Evolutionary conservation across 805 yeast species (phyloP).

Genomic region (Saturnispora zaruensis): DNA sequence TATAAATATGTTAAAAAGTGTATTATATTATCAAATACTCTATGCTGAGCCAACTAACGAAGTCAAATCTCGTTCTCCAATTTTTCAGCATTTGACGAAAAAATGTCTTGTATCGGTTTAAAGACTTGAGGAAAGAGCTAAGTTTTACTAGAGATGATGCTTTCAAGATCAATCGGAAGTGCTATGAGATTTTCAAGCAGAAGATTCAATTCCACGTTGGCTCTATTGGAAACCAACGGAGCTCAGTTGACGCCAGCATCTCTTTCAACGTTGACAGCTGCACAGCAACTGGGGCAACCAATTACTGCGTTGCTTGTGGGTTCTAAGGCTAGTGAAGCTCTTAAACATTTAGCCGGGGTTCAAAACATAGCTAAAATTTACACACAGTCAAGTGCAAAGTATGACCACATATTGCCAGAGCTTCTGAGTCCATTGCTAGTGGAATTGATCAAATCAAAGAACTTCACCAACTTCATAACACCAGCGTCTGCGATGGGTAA

Average conservation of each 20-base stretch:
- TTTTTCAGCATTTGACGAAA: background rate
- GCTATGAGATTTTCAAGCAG: background rate
- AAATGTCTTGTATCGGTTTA: background rate
- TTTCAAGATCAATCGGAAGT: slow-evolving; percentile 2
- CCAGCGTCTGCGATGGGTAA: slow-evolving; percentile 87
- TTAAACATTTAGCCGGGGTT: slow-evolving; percentile 42
- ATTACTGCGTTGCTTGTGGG: slow-evolving; percentile 76
- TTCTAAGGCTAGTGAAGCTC: slow-evolving; percentile 43
- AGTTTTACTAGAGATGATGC: background rate
- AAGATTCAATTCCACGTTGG: slow-evolving; percentile 47
- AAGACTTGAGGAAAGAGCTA: background rate
- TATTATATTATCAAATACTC: background rate
- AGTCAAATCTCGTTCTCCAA: background rate
- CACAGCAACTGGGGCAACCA: slow-evolving; percentile 65
- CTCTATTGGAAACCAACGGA: slow-evolving; percentile 60
- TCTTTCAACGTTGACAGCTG: slow-evolving; percentile 69
- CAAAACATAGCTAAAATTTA: slow-evolving; percentile 47
- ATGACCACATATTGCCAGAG: slow-evolving; percentile 73
- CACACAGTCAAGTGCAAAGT: slow-evolving; percentile 48
- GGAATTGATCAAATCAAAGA: slow-evolving; percentile 32
- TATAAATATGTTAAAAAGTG: background rate
- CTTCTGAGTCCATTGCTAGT: slow-evolving; percentile 60
- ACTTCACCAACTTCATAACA: slow-evolving; percentile 46
- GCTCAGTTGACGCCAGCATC: slow-evolving; percentile 56
- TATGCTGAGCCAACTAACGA: background rate